Evolutionary conservation across 208 protist genomes (phyloP).

Genomic region (Leishmania tropica): DNA sequence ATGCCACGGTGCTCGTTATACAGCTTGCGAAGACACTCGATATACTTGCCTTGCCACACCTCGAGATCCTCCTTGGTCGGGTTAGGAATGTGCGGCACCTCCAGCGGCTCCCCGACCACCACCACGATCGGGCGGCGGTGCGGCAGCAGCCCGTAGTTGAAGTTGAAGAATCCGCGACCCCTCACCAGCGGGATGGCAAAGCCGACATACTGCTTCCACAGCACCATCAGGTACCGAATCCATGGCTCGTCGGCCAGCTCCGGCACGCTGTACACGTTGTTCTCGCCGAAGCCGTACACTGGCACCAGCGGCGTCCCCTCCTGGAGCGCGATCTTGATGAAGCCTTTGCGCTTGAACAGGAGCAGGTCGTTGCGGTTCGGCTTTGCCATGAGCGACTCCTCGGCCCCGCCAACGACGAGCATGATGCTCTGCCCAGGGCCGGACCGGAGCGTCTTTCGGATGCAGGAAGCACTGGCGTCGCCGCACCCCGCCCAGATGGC

Average conservation of each 20-base stretch:
- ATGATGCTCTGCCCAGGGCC: slow-evolving; percentile 81
- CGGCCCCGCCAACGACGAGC: slow-evolving; percentile 84
- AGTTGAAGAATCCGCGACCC: slow-evolving; percentile 85
- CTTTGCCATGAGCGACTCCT: slow-evolving; percentile 71
- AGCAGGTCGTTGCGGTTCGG: slow-evolving; percentile 79
- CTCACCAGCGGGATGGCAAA: slow-evolving; percentile 72
- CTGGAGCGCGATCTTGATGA: slow-evolving; percentile 87
- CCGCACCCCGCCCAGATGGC: slow-evolving; percentile 61
- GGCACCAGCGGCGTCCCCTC: slow-evolving; percentile 79
- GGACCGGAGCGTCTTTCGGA: slow-evolving; percentile 68
- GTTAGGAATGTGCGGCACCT: slow-evolving; percentile 61
- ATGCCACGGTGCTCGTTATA: slow-evolving; percentile 71
- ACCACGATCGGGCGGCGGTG: slow-evolving; percentile 78
- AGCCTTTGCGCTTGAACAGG: slow-evolving; percentile 78
- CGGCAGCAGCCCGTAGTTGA: slow-evolving; percentile 69
- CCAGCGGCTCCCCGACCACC: slow-evolving; percentile 80
- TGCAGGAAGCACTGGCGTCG: slow-evolving; percentile 78
- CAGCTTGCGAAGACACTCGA: slow-evolving; percentile 66
- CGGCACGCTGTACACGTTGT: slow-evolving; percentile 75
- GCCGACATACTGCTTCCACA: slow-evolving; percentile 49
- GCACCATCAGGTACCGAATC: slow-evolving; percentile 33
- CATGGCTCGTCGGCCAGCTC: slow-evolving; percentile 30
- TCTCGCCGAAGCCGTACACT: slow-evolving; percentile 89
- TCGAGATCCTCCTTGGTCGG: slow-evolving; percentile 72
- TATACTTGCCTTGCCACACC: slow-evolving; percentile 78